These are phyloP conservation scores for Trichosporon asahii DNA, from an alignment of 1,284 basidiomycete genomes.

Conservation along the genomic window DNA sequence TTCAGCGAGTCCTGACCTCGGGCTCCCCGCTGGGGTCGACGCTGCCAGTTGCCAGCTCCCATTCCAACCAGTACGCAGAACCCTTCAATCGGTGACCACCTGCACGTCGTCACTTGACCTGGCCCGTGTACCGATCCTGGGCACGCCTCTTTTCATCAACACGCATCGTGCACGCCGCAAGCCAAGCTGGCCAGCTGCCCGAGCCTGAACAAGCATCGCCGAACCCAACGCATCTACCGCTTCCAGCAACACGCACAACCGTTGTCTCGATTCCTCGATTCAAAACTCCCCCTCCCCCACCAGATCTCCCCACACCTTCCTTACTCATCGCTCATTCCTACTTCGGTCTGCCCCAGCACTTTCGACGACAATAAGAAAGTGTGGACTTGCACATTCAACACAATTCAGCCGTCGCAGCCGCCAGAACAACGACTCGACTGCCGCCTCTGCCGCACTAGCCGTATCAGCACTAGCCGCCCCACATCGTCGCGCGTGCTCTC, in stretches of 20 bases:
- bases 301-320: neutral
- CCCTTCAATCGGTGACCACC: constrained; percentile 2
- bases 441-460: neutral
- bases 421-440: neutral
- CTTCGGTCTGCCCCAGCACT: neutral
- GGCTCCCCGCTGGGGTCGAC: neutral
- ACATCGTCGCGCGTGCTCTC: neutral
- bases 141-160: neutral
- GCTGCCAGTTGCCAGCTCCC: too few species aligned
- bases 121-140: neutral
- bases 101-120: neutral
- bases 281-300: neutral
- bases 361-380: neutral
- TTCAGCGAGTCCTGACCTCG: neutral
- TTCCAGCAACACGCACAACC: neutral
- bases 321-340: neutral
- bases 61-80: neutral
- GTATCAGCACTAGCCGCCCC: neutral
- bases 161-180: neutral
- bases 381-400: neutral
- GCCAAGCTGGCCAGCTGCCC: neutral
- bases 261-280: neutral
- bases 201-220: neutral
- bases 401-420: neutral
- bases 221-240: neutral